Percentiles rank a stretch among this genome's conserved stretches.
phyloP scores from a whole-genome alignment of 2,329 filamentous ascomycete species.

The Pyrenochaeta sp. region DNA sequence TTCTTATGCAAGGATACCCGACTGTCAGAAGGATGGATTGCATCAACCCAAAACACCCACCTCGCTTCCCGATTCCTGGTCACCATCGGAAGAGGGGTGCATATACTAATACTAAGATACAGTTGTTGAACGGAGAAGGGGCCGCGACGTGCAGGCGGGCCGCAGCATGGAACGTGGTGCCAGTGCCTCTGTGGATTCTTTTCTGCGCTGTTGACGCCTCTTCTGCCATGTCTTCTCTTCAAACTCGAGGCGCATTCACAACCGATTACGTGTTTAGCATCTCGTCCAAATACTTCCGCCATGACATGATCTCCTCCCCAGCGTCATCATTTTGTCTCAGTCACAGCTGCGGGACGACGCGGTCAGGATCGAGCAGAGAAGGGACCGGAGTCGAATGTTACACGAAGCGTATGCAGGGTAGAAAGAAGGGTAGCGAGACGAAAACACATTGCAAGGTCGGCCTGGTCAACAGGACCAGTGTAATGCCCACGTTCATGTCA shows the following conservation, averaged over 20 bases:
- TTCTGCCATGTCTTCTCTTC: not conserved
- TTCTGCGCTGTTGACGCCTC: not conserved
- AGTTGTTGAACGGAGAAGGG: constrained; percentile 8
- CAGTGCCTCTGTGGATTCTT: constrained; percentile 8
- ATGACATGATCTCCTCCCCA: not conserved
- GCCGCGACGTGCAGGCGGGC: constrained; percentile 9
- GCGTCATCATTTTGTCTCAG: constrained; percentile 21
- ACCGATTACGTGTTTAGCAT: constrained; percentile 3
- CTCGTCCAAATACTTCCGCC: not conserved
- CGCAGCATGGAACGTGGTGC: constrained; percentile 10
- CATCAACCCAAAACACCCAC: not conserved
- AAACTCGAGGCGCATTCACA: not conserved
- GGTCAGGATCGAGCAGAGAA: constrained; percentile 8
- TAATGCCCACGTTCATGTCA: too few species aligned
- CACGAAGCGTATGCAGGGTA: constrained; percentile 21
- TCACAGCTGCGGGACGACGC: constrained; percentile 21
- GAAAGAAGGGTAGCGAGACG: constrained; percentile 21
- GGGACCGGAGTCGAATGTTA: constrained; percentile 14
- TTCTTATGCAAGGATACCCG: constrained; percentile 13
- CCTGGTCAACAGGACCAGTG: not conserved
- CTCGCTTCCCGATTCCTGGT: constrained; percentile 21
- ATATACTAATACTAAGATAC: constrained; percentile 8
- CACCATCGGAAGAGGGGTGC: constrained; percentile 11
- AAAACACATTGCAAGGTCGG: constrained; percentile 11
- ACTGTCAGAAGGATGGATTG: constrained; percentile 1